Percentiles rank a stretch among this genome's conserved stretches.
These are phyloP conservation scores for Aspergillus floridensis DNA, from an alignment of 2,329 filamentous ascomycete genomes.

Conservation along the genomic window DNA sequence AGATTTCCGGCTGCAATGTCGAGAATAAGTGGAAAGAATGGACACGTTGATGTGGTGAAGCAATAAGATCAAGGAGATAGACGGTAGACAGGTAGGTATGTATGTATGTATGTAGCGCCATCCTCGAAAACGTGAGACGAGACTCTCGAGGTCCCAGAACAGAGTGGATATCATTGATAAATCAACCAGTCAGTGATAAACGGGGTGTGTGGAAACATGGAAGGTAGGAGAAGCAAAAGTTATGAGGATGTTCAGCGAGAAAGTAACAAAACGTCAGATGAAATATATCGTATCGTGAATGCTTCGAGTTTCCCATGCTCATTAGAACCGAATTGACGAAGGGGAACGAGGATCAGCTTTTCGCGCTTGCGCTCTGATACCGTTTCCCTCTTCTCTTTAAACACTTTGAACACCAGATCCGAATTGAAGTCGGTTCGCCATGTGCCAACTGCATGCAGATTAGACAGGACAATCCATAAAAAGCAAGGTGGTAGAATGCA, in stretches of 20 bases:
- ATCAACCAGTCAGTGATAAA: conserved; percentile 1
- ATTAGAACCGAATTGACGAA: neutral
- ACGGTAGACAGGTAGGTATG: neutral
- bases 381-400: neutral
- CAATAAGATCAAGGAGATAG: neutral
- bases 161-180: conserved; percentile 26
- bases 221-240: conserved; percentile 9
- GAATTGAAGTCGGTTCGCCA: neutral
- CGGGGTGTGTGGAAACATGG: neutral
- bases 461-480: neutral
- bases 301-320: neutral
- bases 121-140: neutral
- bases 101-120: neutral
- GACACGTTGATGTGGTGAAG: neutral
- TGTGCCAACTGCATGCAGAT: conserved; percentile 1
- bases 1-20: neutral
- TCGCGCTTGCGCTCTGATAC: neutral
- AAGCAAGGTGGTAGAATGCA: conserved; percentile 6
- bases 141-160: conserved; percentile 17
- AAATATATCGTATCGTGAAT: neutral
- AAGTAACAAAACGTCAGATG: conserved; percentile 3
- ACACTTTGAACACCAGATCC: conserved; percentile 11
- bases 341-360: neutral
- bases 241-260: conserved; percentile 8
- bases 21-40: neutral